These are phyloP conservation scores for Huiozyma sinensis DNA, from an alignment of 805 yeast species.

Conservation along the genomic window DNA sequence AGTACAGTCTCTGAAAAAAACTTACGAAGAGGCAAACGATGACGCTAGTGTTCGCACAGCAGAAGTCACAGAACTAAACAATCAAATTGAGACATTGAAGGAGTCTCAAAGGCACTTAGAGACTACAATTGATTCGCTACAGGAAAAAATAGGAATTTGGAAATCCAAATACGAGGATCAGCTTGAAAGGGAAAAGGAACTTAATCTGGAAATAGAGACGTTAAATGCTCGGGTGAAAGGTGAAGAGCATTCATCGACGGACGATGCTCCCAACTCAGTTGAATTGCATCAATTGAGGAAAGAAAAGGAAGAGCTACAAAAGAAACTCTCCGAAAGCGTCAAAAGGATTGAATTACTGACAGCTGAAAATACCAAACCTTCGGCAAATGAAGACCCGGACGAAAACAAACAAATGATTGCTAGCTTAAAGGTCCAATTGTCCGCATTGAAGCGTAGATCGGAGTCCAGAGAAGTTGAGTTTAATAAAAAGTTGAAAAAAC, in stretches of 20 bases:
- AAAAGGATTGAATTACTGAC: not conserved
- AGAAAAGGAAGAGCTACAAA: constrained; percentile 21
- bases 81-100: constrained; percentile 26
- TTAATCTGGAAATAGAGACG: constrained; percentile 20
- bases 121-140: constrained; percentile 27
- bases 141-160: constrained; percentile 20
- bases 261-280: constrained; percentile 29
- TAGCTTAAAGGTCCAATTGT: constrained; percentile 17
- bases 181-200: constrained; percentile 13
- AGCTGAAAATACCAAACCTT: constrained; percentile 6
- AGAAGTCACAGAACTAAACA: constrained; percentile 27
- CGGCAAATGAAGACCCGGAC: constrained; percentile 4
- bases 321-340: constrained; percentile 4
- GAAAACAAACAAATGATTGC: constrained; percentile 7
- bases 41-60: constrained; percentile 31
- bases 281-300: constrained; percentile 24
- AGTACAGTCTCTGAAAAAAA: constrained; percentile 14
- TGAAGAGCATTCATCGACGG: constrained; percentile 21
- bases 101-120: constrained; percentile 16
- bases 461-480: constrained; percentile 36
- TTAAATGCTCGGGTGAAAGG: constrained; percentile 15
- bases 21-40: constrained; percentile 19
- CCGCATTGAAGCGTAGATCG: constrained; percentile 27
- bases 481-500: constrained; percentile 44
- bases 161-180: constrained; percentile 13